Evolutionary conservation across 192 early-diverging fungal genomes (phyloP).

Genomic region (Phlyctochytrium arcticum): DNA sequence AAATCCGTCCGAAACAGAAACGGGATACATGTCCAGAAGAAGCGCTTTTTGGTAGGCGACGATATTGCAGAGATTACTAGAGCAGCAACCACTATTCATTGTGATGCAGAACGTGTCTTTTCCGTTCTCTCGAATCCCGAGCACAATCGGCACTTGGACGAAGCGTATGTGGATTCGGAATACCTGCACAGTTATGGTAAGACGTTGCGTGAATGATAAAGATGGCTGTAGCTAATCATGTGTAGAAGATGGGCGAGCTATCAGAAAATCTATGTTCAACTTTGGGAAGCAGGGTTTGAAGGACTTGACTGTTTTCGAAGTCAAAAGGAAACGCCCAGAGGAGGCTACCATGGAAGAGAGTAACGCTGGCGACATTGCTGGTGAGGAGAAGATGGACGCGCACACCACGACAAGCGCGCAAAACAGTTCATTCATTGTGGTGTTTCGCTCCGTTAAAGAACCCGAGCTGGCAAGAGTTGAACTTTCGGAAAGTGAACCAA

Average conservation of each 20-base stretch:
- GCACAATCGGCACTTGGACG: constrained; percentile 42
- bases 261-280: no score
- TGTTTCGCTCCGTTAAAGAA: constrained; percentile 23
- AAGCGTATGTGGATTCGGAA: constrained; percentile 30
- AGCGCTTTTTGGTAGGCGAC: constrained; percentile 17
- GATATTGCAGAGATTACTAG: constrained; percentile 32
- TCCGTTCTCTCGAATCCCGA: constrained; percentile 53
- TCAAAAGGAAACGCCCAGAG: constrained; percentile 21
- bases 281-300: constrained; percentile 17
- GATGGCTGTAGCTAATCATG: no score
- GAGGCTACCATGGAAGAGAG: background rate
- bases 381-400: constrained; percentile 1
- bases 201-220: background rate
- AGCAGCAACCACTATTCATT: constrained; percentile 26
- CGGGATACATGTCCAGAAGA: constrained; percentile 38
- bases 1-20: constrained; percentile 32
- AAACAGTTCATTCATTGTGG: constrained; percentile 5
- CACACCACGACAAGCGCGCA: background rate
- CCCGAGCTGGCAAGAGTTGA: no score
- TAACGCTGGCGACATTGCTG: constrained; percentile 7
- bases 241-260: no score
- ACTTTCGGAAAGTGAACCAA: no score
- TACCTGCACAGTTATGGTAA: constrained; percentile 35
- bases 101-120: constrained; percentile 46
- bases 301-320: constrained; percentile 37